Evolutionary conservation across 257 asterid genomes (phyloP), one percentile per base, ranked within the genome.

Genomic region (Rhazya stricta): DNA sequence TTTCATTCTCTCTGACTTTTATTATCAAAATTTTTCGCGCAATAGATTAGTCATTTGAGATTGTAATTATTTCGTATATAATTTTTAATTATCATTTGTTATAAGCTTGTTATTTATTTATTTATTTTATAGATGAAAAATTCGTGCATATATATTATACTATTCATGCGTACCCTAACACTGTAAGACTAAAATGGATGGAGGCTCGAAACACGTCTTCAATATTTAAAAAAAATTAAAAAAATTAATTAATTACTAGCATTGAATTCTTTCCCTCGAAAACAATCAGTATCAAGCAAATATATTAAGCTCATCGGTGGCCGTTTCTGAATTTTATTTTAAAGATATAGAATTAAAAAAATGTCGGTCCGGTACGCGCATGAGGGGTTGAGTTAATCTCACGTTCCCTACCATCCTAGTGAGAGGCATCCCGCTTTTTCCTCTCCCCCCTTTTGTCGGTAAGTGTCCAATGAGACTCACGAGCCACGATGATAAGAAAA

Each of bases 321-420:
- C 48, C 30, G 70, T 65, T 65, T 65, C 60, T 10, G 27, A 32
- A 58, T 29, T 43, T 39, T 42, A 0, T 23, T 39, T 29, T 61
- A 46, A n/a, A 21, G 10, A 32, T 4, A 0, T 21, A 48, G 9
- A 50, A 30, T 60, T 60, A 57, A 46, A 53, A 42, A 69, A 46
- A 51, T 46, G 37, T 36, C 51, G 19, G n/a, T 66, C 50, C 32
- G 30, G 50, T 56, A 71, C 75, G 84, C 82, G 82, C 74, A 54
- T 6, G 62, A 48, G 10, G 66, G 25, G 43, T 62, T 39, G 75
- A 56, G 80, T 74, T 3, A 51, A 36, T 30, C 46, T 29, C 67
- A 75, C 77, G 74, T 48, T 10, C 72, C 39, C 56, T 3, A 32
- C 39, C 32, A 45, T 45, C 48, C 61, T 37, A 37, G 37, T 23